A percentile compares a stretch with the other conserved stretches of the same genome.
Conservation (phyloP, 2,329 filamentous ascomycete species). For the Furcasterigmium sp. region DNA sequence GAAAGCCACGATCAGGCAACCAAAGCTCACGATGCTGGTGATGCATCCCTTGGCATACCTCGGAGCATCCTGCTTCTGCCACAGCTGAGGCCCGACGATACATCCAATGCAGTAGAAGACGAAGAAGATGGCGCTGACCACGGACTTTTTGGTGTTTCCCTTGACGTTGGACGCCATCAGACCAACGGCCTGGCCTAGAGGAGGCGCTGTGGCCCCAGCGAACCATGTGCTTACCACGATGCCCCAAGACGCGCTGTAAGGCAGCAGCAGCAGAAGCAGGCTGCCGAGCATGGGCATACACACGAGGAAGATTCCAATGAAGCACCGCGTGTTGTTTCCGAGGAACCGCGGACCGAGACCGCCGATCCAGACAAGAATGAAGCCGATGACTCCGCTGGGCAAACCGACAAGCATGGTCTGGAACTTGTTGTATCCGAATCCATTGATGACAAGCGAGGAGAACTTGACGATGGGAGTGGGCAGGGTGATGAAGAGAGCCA, state of each 20-base stretch:
- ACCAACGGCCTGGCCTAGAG: conserved; percentile 2
- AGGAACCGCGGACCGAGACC: conserved; percentile 14
- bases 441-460: conserved; percentile 10
- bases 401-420: conserved; percentile 11
- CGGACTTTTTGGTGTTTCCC: conserved; percentile 21
- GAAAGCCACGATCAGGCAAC: conserved; percentile 7
- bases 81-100: conserved; percentile 17
- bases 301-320: conserved; percentile 14
- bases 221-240: conserved; percentile 19
- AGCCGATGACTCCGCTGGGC: conserved; percentile 5
- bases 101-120: conserved; percentile 17
- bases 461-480: conserved; percentile 15
- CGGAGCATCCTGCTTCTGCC: conserved; percentile 15
- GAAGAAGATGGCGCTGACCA: conserved; percentile 18
- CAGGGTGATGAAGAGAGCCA: conserved; percentile 15
- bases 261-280: conserved; percentile 11
- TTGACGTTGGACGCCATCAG: conserved; percentile 17
- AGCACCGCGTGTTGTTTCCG: conserved; percentile 11
- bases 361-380: conserved; percentile 8
- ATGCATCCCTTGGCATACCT: conserved; percentile 14
- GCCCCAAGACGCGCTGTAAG: conserved; percentile 13
- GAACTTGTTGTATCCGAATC: conserved; percentile 10
- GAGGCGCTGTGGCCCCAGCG: conserved; percentile 6
- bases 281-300: conserved; percentile 6
- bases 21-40: conserved; percentile 13